These are phyloP conservation scores for Volvariella volvacea DNA, from an alignment of 1,284 basidiomycete genomes.

Conservation along the genomic window DNA sequence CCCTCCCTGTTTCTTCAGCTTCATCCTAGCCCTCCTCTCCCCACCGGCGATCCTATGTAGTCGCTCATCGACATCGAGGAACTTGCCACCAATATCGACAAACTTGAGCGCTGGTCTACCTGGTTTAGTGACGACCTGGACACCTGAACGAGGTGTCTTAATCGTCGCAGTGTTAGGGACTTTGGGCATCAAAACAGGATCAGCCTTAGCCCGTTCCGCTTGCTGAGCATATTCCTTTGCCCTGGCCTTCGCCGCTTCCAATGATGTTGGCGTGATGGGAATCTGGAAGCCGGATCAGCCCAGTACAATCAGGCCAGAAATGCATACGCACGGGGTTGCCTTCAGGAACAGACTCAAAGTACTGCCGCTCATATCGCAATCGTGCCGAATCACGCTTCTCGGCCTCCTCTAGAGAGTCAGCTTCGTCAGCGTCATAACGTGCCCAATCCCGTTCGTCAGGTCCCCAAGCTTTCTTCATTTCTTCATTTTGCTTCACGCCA, in stretches of 20 bases:
- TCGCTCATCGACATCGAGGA: slow-evolving; percentile 49
- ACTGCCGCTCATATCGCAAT: slow-evolving; percentile 60
- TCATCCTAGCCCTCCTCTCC: slow-evolving; percentile 33
- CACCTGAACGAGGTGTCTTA: slow-evolving; percentile 28
- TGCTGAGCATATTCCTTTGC: slow-evolving; percentile 25
- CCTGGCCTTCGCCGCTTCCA: slow-evolving; percentile 37
- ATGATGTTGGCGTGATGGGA: slow-evolving; percentile 44
- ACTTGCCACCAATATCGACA: slow-evolving; percentile 63
- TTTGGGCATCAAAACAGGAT: slow-evolving; percentile 28
- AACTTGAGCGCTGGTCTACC: slow-evolving; percentile 54
- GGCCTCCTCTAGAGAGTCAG: slow-evolving; percentile 53
- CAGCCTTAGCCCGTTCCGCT: slow-evolving; percentile 28
- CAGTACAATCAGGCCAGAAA: not conserved
- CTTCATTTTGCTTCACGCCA: slow-evolving; percentile 27
- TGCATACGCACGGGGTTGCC: slow-evolving; percentile 45
- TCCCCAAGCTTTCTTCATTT: slow-evolving; percentile 13
- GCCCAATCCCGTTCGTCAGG: slow-evolving; percentile 9
- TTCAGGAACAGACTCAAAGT: slow-evolving; percentile 70
- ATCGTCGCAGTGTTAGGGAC: slow-evolving; percentile 26
- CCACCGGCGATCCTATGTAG: slow-evolving; percentile 41
- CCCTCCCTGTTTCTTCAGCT: slow-evolving; percentile 17
- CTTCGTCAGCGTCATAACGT: slow-evolving; percentile 42
- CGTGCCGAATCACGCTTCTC: slow-evolving; percentile 51
- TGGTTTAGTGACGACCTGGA: slow-evolving; percentile 25
- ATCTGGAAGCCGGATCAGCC: slow-evolving; percentile 30